These are phyloP conservation scores for Colletotrichum lini DNA, from an alignment of 2,329 filamentous ascomycete genomes.

Conservation along the genomic window DNA sequence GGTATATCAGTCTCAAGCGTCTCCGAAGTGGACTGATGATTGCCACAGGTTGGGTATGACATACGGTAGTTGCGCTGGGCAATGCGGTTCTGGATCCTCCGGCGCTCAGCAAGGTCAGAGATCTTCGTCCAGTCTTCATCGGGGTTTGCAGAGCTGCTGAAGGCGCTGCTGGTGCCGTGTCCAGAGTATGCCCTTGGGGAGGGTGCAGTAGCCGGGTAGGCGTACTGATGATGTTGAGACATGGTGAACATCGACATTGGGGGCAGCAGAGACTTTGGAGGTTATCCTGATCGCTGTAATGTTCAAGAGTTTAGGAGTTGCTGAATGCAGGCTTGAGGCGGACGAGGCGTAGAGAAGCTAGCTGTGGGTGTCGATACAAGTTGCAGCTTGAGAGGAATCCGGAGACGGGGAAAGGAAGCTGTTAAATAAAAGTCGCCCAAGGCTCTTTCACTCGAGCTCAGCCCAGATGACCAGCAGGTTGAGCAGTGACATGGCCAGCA, in stretches of 20 bases:
- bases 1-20: background rate
- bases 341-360: constrained; percentile 10
- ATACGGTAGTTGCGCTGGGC: constrained; percentile 97
- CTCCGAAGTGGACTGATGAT: background rate
- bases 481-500: constrained; percentile 31
- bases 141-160: constrained; percentile 93
- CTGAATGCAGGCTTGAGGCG: background rate
- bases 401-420: constrained; percentile 31
- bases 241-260: constrained; percentile 58
- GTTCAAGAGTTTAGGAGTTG: background rate
- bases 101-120: constrained; percentile 93
- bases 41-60: constrained; percentile 53
- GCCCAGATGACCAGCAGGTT: constrained; percentile 29
- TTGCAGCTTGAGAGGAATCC: background rate
- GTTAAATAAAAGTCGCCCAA: constrained; percentile 39
- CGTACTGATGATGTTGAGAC: constrained; percentile 59
- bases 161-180: constrained; percentile 91
- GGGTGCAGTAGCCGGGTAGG: constrained; percentile 55
- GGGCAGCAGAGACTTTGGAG: background rate
- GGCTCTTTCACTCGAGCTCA: constrained; percentile 27
- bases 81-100: constrained; percentile 97
- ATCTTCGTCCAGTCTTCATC: constrained; percentile 99
- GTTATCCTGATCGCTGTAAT: background rate
- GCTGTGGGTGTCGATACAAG: constrained; percentile 7
- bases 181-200: constrained; percentile 76